A percentile compares a stretch with the other conserved stretches of the same genome.
Evolutionary conservation across 805 yeast species (phyloP).

Genomic region (Lipomyces spencermartinsiae): DNA sequence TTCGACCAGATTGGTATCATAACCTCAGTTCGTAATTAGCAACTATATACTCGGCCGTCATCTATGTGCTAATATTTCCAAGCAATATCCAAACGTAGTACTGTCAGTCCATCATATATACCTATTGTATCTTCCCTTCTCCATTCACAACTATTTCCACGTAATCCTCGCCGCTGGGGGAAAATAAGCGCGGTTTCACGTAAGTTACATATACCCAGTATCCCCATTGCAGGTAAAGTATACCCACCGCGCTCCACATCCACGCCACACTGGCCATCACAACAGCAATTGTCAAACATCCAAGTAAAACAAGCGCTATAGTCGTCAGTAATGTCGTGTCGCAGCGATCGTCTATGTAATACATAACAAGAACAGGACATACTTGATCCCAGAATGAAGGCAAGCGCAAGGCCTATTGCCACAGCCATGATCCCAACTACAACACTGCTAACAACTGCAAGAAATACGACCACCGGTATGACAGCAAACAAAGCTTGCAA

Average conservation of each 20-base stretch:
- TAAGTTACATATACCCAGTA: not conserved
- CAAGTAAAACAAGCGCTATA: constrained; percentile 10
- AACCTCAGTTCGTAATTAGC: not conserved
- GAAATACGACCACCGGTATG: constrained; percentile 16
- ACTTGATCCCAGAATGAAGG: not conserved
- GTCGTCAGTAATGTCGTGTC: not conserved
- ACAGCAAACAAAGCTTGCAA: constrained; percentile 26
- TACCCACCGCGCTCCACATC: constrained; percentile 20
- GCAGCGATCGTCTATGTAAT: constrained; percentile 4
- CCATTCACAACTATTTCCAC: not conserved
- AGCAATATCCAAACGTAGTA: not conserved
- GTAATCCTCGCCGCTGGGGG: not conserved
- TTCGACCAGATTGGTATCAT: not conserved
- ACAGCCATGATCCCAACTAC: constrained; percentile 1
- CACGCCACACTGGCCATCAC: constrained; percentile 19
- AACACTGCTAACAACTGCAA: not conserved
- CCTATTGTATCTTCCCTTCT: not conserved
- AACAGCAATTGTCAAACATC: constrained; percentile 7
- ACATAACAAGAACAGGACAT: not conserved
- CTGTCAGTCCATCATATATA: not conserved
- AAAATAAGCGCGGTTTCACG: not conserved
- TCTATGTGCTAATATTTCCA: not conserved
- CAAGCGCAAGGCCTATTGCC: not conserved
- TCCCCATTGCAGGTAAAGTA: constrained; percentile 7
- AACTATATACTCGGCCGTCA: not conserved